These are phyloP conservation scores for Emmonsia crescens DNA, from an alignment of 2,329 filamentous ascomycete species.

Conservation along the genomic window DNA sequence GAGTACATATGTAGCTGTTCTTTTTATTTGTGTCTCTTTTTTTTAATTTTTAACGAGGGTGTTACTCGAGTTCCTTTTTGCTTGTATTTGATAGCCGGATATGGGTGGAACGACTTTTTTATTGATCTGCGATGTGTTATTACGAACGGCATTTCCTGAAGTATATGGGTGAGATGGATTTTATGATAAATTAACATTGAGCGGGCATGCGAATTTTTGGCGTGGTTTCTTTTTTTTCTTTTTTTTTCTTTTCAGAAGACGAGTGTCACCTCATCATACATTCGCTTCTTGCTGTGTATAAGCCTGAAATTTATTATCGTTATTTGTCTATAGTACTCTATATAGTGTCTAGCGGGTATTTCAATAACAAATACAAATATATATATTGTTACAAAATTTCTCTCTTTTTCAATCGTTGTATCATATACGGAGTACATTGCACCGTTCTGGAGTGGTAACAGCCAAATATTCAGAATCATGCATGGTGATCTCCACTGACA, in stretches of 20 bases:
- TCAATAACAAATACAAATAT: background rate
- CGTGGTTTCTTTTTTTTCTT: background rate
- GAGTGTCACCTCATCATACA: background rate
- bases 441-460: background rate
- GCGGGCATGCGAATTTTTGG: background rate
- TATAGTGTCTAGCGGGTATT: background rate
- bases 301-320: background rate
- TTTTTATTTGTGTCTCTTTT: background rate
- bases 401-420: background rate
- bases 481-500: slow-evolving; percentile 3
- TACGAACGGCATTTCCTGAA: background rate
- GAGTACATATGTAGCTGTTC: background rate
- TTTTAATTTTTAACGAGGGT: background rate
- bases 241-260: background rate
- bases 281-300: slow-evolving; percentile 6
- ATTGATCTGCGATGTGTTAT: background rate
- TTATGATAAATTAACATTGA: background rate
- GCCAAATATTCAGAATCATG: background rate
- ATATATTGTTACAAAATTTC: background rate
- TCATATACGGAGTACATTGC: background rate
- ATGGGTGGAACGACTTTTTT: background rate
- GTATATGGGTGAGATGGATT: background rate
- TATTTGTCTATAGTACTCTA: background rate
- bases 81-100: background rate
- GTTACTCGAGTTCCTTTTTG: background rate